A percentile compares a stretch with the other conserved stretches of the same genome.
Evolutionary conservation across 495 filamentous ascomycete species (phyloP).

Genomic region (Bryoglossum gracile): DNA sequence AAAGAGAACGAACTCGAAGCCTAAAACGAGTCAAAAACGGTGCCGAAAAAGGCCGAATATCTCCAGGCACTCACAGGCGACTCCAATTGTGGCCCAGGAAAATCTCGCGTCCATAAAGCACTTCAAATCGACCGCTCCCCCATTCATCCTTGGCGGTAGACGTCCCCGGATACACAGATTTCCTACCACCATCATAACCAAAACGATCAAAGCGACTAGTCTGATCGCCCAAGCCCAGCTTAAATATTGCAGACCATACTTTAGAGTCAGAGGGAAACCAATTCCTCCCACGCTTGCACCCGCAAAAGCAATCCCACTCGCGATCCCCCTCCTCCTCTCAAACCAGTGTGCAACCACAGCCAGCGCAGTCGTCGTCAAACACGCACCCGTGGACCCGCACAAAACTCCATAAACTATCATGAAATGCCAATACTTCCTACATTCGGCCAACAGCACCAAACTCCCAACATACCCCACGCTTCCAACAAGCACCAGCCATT

Average conservation of each 20-base stretch:
- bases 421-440: conserved; percentile 57
- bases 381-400: conserved; percentile 47
- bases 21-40: conserved; percentile 21
- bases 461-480: conserved; percentile 15
- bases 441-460: conserved; percentile 24
- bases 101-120: conserved; percentile 51
- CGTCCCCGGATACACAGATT: conserved; percentile 49
- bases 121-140: conserved; percentile 40
- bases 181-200: conserved; percentile 44
- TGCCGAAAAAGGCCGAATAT: neutral
- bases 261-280: conserved; percentile 50
- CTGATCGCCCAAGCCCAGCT: conserved; percentile 54
- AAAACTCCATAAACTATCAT: conserved; percentile 53
- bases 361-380: conserved; percentile 53
- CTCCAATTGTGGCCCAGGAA: conserved; percentile 44
- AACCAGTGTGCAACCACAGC: conserved; percentile 60
- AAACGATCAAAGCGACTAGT: conserved; percentile 49
- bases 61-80: conserved; percentile 41
- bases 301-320: conserved; percentile 57
- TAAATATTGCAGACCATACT: conserved; percentile 38
- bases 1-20: conserved; percentile 48
- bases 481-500: conserved; percentile 5
- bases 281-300: conserved; percentile 56
- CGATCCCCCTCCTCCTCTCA: conserved; percentile 49
- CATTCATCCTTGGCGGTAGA: conserved; percentile 34